Evolutionary conservation across 805 yeast species (phyloP).

Genomic region (Wickerhamiella siamensis): DNA sequence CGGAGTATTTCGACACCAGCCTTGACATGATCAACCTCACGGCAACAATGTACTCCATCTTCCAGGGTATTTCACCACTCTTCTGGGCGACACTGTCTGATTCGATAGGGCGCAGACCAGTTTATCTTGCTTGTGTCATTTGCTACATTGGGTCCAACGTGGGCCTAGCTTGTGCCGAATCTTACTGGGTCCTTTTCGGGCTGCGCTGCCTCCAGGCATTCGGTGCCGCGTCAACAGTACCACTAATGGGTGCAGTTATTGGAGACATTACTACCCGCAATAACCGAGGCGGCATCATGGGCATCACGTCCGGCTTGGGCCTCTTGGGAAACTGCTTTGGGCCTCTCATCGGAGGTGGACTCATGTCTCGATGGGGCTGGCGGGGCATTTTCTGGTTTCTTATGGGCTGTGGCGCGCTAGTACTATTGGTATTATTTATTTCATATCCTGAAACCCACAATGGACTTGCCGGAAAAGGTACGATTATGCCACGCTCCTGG

Average conservation of each 20-base stretch:
- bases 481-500: conserved; percentile 25
- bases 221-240: conserved; percentile 62
- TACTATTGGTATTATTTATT: conserved; percentile 21
- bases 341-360: conserved; percentile 47
- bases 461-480: conserved; percentile 59
- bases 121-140: conserved; percentile 38
- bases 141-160: conserved; percentile 48
- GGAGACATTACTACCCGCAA: conserved; percentile 57
- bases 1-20: conserved; percentile 38
- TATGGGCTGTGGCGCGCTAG: conserved; percentile 45
- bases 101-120: conserved; percentile 56
- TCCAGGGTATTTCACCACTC: conserved; percentile 68
- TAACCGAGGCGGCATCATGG: conserved; percentile 59
- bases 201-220: conserved; percentile 65
- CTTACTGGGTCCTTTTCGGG: conserved; percentile 47
- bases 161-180: conserved; percentile 46
- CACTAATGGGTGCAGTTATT: conserved; percentile 53
- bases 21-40: conserved; percentile 51
- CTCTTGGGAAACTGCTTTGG: conserved; percentile 67
- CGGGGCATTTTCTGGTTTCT: conserved; percentile 52
- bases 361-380: conserved; percentile 45
- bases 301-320: conserved; percentile 48
- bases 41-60: conserved; percentile 58
- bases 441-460: conserved; percentile 70
- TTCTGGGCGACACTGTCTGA: conserved; percentile 59